A percentile compares a stretch with the other conserved stretches of the same genome.
Evolutionary conservation across 1,139 yeast genomes (phyloP).

Genomic region (Hyphopichia pseudoburtonii): DNA sequence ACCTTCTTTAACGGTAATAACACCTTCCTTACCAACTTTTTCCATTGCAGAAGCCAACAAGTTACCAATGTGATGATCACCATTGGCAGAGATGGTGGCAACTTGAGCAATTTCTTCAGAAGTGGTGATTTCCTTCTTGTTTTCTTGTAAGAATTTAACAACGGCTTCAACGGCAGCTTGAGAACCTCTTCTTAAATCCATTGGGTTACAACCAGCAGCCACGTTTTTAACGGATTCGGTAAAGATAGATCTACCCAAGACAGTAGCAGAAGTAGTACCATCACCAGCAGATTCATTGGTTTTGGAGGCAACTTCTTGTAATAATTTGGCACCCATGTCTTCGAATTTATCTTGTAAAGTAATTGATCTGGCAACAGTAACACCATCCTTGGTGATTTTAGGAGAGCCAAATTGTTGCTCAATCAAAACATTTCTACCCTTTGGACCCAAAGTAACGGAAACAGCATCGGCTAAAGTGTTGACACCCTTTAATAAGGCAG

Average conservation of each 20-base stretch:
- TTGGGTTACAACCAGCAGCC: constrained; percentile 99
- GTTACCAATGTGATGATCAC: constrained; percentile 92
- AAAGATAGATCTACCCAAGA: constrained; percentile 94
- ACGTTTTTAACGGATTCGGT: constrained; percentile 97
- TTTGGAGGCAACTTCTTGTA: constrained; percentile 98
- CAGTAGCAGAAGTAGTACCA: constrained; percentile 98
- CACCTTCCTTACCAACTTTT: constrained; percentile 99
- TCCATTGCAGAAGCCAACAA: constrained; percentile 97
- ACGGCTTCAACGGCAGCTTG: constrained; percentile 99
- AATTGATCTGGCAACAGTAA: constrained; percentile 91
- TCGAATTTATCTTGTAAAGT: constrained; percentile 89
- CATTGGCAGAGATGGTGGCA: constrained; percentile 98
- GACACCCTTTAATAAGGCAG: constrained; percentile 93
- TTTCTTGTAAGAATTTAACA: constrained; percentile 80
- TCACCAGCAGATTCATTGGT: constrained; percentile 99
- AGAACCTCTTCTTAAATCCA: constrained; percentile 98
- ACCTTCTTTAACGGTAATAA: constrained; percentile 95
- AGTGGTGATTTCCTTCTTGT: constrained; percentile 96
- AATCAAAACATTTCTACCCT: constrained; percentile 95
- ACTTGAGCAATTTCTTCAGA: constrained; percentile 98
- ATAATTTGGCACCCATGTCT: constrained; percentile 92
- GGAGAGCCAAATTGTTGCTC: constrained; percentile 98
- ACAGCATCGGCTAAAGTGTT: constrained; percentile 97
- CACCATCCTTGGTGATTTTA: constrained; percentile 99
- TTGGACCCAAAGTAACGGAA: constrained; percentile 95